A percentile compares a stretch with the other conserved stretches of the same genome.
phyloP scores from a whole-genome alignment of 208 protist genomes.

The Wallacemonas sp. region DNA sequence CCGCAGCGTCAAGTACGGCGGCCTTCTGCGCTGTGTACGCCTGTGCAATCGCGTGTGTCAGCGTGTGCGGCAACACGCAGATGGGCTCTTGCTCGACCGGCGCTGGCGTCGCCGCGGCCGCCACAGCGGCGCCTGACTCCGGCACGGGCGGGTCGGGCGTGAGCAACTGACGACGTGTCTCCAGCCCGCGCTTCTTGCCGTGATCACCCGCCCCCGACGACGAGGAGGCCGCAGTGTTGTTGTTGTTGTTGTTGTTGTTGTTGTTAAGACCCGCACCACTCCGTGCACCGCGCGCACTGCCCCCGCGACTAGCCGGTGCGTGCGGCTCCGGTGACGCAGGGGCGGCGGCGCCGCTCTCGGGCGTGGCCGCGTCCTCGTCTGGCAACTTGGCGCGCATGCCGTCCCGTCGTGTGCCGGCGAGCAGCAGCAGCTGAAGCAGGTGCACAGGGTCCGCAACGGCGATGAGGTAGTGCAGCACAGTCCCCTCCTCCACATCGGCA shows the following conservation, averaged over 20 bases:
- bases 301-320: not conserved
- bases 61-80: slow-evolving; percentile 5
- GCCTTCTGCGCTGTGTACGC: not conserved
- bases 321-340: not conserved
- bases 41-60: not conserved
- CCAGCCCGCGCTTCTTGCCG: not conserved
- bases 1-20: not conserved
- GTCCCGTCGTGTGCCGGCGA: slow-evolving; percentile 32
- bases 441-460: slow-evolving; percentile 55
- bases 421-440: slow-evolving; percentile 58
- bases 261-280: not conserved
- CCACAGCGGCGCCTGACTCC: not conserved
- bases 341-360: not conserved
- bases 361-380: not conserved
- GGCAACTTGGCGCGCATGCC: slow-evolving; percentile 1
- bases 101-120: not conserved
- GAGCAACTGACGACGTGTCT: no score
- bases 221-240: slow-evolving; percentile 1
- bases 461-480: slow-evolving; percentile 78
- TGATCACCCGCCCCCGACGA: not conserved
- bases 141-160: no score
- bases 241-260: no score
- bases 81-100: slow-evolving; percentile 1
- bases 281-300: not conserved
- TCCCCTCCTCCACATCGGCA: slow-evolving; percentile 30